These are phyloP conservation scores for Colletotrichum ledebouriae DNA, from an alignment of 2,329 filamentous ascomycete species.

Conservation along the genomic window DNA sequence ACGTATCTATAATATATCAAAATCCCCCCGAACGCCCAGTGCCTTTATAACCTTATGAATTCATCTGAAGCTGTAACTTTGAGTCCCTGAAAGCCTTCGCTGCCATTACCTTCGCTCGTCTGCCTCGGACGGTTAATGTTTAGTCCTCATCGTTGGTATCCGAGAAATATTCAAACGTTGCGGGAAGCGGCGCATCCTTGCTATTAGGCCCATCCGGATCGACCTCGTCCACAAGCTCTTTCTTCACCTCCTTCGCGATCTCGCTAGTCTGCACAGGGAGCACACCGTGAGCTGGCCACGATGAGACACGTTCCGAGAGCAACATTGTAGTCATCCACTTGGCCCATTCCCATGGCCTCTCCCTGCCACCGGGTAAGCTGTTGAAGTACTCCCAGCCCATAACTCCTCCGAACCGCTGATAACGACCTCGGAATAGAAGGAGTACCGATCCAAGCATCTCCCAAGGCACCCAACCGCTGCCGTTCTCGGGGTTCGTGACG, in stretches of 20 bases:
- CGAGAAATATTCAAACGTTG: constrained; percentile 53
- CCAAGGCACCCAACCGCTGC: constrained; percentile 65
- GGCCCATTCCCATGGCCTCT: constrained; percentile 83
- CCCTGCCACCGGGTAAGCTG: constrained; percentile 73
- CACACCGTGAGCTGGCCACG: constrained; percentile 2
- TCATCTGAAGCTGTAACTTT: neutral
- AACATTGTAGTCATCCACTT: constrained; percentile 69
- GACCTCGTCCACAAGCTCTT: constrained; percentile 41
- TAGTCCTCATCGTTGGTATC: constrained; percentile 44
- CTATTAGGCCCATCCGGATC: constrained; percentile 48
- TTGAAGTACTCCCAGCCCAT: constrained; percentile 99
- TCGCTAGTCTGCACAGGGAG: constrained; percentile 4
- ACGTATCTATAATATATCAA: too few relatives aligned
- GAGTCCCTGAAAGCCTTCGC: too few relatives aligned
- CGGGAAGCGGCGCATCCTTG: constrained; percentile 49
- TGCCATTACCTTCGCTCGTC: too few relatives aligned
- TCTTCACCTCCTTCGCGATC: constrained; percentile 36
- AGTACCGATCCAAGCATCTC: constrained; percentile 62
- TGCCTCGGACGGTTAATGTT: neutral
- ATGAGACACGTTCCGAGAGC: constrained; percentile 46
- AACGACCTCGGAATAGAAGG: constrained; percentile 58
- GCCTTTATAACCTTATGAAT: too few relatives aligned
- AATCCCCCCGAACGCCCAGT: too few relatives aligned
- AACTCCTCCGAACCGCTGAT: constrained; percentile 83
- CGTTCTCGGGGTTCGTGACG: constrained; percentile 83